Base-by-base conservation (phyloP, 2,329 filamentous ascomycete species). In the Colletotrichum sp. region DNA sequence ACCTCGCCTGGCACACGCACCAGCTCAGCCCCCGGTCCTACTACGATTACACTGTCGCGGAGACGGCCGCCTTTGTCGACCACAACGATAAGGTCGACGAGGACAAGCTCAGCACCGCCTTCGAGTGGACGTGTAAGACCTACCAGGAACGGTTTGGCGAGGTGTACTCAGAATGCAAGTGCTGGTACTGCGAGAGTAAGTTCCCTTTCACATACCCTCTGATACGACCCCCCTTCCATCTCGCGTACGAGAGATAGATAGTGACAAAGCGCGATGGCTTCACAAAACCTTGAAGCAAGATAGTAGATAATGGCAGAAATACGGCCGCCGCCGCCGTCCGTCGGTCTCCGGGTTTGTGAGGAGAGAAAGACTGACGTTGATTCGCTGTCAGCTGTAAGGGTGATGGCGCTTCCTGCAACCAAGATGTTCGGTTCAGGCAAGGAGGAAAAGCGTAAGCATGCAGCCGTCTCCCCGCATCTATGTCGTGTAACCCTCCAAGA, bases 61-160 rank as follows among this genome's bases (percentile, higher is more conserved):
- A 83, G 44, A 89, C 88, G 4, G 72, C 72, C 4, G 89, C 88
- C 60, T 94, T 95, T 81, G 89, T 95, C 79, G 92, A 95, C 81
- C 95, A 98, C 81, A 94, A 97, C 83, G 95, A 98, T 86, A 96
- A 96, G 84, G 92, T 98, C 34, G 92, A 93, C 63, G 93, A 96
- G 80, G 86, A 86, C 15, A 89, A 88, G 64, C 89, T 97, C 10
- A 90, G 90, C 71, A 86, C 86, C 2, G 87, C 88, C 18, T 96
- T 96, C 80, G 90, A 92, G 81, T 94, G 92, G 90, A 96, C 94
- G 0, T 90, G 88, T 80, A 92, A 91, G 78, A 86, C 83, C 5
- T 96, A 95, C 84, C 90, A 93, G 79, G 90, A 90, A 52, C 81
- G 86, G 18, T 95, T 90, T 79, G 85, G 86, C 24, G 89, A 92